phyloP scores from a whole-genome alignment of 2,329 filamentous ascomycete species.

The Colletotrichum chrysophilum region DNA sequence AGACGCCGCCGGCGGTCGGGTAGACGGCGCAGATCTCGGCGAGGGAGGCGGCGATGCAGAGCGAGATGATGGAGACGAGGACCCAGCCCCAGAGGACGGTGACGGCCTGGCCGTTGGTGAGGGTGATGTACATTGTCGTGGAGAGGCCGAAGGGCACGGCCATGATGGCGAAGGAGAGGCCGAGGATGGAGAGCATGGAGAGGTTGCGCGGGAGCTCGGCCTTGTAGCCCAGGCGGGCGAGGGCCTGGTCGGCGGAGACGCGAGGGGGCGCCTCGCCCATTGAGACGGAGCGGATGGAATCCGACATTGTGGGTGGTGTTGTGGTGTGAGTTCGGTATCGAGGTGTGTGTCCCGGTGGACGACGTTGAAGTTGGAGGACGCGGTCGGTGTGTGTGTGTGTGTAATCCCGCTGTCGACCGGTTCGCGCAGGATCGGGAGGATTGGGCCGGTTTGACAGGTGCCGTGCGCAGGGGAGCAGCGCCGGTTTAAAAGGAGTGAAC shows the following conservation, averaged over 20 bases:
- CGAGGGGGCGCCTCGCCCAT: conserved; percentile 7
- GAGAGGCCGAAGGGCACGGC: conserved; percentile 72
- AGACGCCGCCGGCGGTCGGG: conserved; percentile 72
- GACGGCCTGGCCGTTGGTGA: conserved; percentile 72
- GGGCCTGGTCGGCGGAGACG: conserved; percentile 27
- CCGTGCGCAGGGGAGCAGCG: neutral
- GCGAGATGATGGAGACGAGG: conserved; percentile 66
- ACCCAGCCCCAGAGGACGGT: conserved; percentile 76
- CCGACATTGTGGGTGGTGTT: neutral
- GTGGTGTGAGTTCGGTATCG: neutral
- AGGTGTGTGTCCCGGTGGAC: neutral
- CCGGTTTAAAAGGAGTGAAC: neutral
- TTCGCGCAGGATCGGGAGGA: neutral
- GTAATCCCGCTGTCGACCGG: neutral
- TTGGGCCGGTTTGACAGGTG: neutral
- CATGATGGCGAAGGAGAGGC: conserved; percentile 76
- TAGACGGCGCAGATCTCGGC: conserved; percentile 75
- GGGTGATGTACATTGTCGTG: conserved; percentile 72
- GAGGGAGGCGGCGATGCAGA: conserved; percentile 68
- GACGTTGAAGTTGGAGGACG: neutral
- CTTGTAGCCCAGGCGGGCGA: conserved; percentile 51
- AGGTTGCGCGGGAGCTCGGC: conserved; percentile 57
- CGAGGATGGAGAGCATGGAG: conserved; percentile 63
- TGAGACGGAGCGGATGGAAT: neutral
- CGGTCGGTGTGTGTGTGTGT: neutral